These are phyloP conservation scores for Hyphopichia homilentoma DNA, from an alignment of 805 yeast species.

Conservation along the genomic window DNA sequence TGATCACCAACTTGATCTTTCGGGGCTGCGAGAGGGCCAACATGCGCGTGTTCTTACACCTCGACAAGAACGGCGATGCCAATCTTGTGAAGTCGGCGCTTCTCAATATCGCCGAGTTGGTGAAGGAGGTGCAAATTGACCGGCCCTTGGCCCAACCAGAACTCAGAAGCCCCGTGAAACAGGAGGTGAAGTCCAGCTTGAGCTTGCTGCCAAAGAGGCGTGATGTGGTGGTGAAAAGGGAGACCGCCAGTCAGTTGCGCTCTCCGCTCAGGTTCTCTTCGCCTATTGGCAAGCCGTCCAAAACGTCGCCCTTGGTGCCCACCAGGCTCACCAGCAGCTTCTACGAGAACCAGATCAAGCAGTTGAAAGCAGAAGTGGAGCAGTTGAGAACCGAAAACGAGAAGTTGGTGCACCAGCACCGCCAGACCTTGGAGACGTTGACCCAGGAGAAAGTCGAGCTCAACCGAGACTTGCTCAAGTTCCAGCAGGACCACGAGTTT, in stretches of 20 bases:
- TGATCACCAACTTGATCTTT: conserved; percentile 25
- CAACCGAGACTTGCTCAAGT: conserved; percentile 1
- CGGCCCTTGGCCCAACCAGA: too few species aligned
- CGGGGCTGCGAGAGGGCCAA: conserved; percentile 12
- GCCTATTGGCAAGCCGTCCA: too few species aligned
- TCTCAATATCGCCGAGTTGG: conserved; percentile 19
- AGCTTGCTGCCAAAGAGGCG: too few species aligned
- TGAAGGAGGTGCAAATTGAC: conserved; percentile 8
- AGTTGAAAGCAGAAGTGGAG: conserved; percentile 3
- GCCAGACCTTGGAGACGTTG: background rate
- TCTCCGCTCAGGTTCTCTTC: too few species aligned
- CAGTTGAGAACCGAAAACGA: conserved; percentile 1
- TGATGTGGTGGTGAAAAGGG: too few species aligned
- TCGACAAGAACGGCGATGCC: conserved; percentile 23
- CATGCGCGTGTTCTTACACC: conserved; percentile 20
- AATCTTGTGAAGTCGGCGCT: conserved; percentile 23
- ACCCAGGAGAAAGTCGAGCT: conserved; percentile 1
- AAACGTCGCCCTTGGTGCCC: too few species aligned
- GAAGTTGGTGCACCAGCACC: background rate
- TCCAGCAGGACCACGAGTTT: background rate
- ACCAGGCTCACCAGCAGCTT: conserved; percentile 6
- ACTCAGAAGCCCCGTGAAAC: too few species aligned
- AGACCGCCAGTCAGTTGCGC: too few species aligned
- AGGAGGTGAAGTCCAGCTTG: too few species aligned
- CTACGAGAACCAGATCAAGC: conserved; percentile 5